Percentiles rank a stretch among this genome's conserved stretches.
These are phyloP conservation scores for Pezicula radicicola DNA, from an alignment of 2,329 filamentous ascomycete genomes.

Conservation along the genomic window DNA sequence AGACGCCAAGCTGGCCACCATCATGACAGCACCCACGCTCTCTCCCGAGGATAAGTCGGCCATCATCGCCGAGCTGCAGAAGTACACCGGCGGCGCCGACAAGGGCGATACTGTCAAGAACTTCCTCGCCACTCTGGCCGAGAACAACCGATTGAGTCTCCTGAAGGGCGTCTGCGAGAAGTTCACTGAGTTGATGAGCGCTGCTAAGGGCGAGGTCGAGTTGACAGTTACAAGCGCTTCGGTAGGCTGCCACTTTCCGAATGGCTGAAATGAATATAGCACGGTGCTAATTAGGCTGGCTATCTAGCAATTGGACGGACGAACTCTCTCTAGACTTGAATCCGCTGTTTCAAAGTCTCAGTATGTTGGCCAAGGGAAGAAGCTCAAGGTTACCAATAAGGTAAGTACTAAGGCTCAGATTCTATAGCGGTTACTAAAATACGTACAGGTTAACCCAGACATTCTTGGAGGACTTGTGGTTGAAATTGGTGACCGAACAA, in stretches of 20 bases:
- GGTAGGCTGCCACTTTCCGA: conserved; percentile 46
- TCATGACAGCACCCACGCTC: conserved; percentile 81
- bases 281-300: conserved; percentile 6
- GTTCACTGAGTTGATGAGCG: conserved; percentile 84
- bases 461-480: conserved; percentile 92
- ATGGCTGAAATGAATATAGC: neutral
- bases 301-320: conserved; percentile 75
- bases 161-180: conserved; percentile 82
- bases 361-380: conserved; percentile 89
- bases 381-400: conserved; percentile 94
- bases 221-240: conserved; percentile 85
- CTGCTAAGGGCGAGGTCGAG: conserved; percentile 89
- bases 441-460: conserved; percentile 78
- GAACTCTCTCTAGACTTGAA: conserved; percentile 83
- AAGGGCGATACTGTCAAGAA: conserved; percentile 86
- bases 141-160: conserved; percentile 91
- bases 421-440: conserved; percentile 1
- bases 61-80: conserved; percentile 84
- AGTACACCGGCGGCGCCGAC: conserved; percentile 67
- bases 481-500: conserved; percentile 95
- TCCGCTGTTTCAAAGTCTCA: conserved; percentile 82
- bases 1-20: conserved; percentile 74
- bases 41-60: conserved; percentile 74
- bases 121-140: conserved; percentile 84
- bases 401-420: conserved; percentile 38